Conservation (phyloP, 345 rosid species). For the Citrus hindsii region DNA sequence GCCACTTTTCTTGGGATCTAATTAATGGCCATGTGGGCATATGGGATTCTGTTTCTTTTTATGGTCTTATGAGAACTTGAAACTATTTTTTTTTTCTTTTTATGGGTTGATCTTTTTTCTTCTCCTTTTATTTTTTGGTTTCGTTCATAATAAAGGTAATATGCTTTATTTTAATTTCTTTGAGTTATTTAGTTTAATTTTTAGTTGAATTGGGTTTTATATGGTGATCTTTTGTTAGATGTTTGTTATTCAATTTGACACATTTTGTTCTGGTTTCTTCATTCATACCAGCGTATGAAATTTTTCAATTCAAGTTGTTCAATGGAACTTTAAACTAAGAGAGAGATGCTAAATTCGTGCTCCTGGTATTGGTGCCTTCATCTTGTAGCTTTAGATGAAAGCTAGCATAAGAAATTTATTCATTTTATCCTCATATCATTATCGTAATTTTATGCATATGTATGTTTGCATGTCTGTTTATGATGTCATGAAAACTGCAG, state of each 20-base stretch:
- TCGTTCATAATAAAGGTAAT: background rate
- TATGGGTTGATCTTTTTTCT: background rate
- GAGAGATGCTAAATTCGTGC: background rate
- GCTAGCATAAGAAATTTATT: background rate
- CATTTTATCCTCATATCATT: background rate
- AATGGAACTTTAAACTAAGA: background rate
- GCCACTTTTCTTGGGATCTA: conserved; percentile 34
- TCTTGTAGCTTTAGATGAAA: background rate
- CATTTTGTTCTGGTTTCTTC: background rate
- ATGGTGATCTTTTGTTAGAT: background rate
- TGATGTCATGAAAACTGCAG: background rate
- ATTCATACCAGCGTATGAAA: background rate
- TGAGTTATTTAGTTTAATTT: background rate
- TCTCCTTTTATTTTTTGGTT: background rate
- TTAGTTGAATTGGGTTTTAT: background rate
- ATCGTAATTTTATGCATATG: background rate
- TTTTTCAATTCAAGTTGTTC: background rate
- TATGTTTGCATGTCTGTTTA: background rate
- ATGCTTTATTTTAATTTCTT: background rate
- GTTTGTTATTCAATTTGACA: background rate
- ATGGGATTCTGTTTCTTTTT: conserved; percentile 7
- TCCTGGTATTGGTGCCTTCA: background rate
- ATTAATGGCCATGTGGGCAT: conserved; percentile 23
- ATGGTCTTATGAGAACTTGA: background rate
- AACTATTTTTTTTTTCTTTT: conserved; percentile 2